phyloP scores from a whole-genome alignment of 768 basidiomycete species.

The Tubosaeta sp. region DNA sequence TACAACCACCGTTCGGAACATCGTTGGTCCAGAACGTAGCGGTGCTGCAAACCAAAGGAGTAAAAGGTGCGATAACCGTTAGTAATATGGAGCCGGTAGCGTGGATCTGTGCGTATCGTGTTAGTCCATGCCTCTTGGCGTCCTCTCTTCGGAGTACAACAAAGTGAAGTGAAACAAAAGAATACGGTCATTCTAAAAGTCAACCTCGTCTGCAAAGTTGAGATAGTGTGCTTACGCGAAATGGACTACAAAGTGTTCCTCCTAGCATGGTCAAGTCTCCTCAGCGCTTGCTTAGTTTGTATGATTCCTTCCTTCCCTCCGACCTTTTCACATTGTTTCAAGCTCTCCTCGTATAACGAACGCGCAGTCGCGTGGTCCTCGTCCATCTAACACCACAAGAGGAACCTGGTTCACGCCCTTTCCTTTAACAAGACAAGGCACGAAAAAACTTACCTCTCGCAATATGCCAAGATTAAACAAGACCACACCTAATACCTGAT shows the following conservation, averaged over 20 bases:
- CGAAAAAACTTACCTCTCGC: conserved; percentile 34
- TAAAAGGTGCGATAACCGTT: background rate
- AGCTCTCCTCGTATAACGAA: conserved; percentile 30
- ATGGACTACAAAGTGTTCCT: background rate
- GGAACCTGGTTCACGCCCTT: background rate
- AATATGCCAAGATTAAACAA: conserved; percentile 61
- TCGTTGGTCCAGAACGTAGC: background rate
- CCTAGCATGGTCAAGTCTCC: conserved; percentile 20
- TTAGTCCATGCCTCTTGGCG: background rate
- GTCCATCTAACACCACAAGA: conserved; percentile 27
- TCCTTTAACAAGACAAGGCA: background rate
- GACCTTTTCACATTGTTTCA: conserved; percentile 28
- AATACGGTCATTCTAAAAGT: no score
- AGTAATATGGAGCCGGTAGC: background rate
- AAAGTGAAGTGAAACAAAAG: no score
- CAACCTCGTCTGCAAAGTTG: no score
- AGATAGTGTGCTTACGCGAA: background rate
- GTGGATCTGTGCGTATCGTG: background rate
- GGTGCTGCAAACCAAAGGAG: background rate
- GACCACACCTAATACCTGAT: conserved; percentile 51
- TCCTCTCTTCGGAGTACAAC: background rate
- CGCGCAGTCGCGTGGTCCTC: conserved; percentile 27
- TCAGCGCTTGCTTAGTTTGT: conserved; percentile 32
- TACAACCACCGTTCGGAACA: background rate
- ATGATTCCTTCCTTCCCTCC: conserved; percentile 33